Evolutionary conservation across 1,284 basidiomycete genomes (phyloP).

Genomic region (Puccinia novopanici): DNA sequence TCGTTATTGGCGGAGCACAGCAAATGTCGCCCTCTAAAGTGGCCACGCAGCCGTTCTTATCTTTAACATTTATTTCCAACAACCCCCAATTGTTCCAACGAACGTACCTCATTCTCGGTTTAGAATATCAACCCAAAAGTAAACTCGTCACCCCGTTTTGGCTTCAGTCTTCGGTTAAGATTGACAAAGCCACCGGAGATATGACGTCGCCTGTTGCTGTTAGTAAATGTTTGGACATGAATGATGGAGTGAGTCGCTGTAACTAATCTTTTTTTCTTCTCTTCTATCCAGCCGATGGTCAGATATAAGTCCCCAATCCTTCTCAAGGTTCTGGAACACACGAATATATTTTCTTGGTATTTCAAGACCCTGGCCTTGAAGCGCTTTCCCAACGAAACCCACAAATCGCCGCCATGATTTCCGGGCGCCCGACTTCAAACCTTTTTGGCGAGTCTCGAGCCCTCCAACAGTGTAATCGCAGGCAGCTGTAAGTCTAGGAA

Average conservation of each 20-base stretch:
- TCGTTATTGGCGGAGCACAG: slow-evolving; percentile 40
- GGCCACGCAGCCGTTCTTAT: slow-evolving; percentile 15
- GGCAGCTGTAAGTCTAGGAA: slow-evolving; percentile 32
- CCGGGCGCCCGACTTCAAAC: neutral
- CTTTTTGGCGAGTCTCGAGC: neutral
- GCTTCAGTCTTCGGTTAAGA: slow-evolving; percentile 26
- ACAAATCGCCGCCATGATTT: neutral
- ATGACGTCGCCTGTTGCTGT: slow-evolving; percentile 1
- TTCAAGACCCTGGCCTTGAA: slow-evolving; percentile 9
- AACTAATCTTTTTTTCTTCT: neutral
- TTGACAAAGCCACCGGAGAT: neutral
- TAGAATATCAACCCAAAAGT: slow-evolving; percentile 13
- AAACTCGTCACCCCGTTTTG: neutral
- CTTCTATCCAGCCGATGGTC: slow-evolving; percentile 6
- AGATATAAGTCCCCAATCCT: slow-evolving; percentile 25
- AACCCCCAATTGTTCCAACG: neutral
- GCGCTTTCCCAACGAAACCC: neutral
- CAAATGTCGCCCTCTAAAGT: slow-evolving; percentile 36
- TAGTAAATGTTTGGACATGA: neutral
- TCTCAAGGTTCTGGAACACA: neutral
- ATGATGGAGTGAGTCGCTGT: neutral
- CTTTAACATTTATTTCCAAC: slow-evolving; percentile 17
- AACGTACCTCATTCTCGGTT: neutral
- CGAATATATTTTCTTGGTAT: slow-evolving; percentile 32
- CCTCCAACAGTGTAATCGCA: slow-evolving; percentile 14